These are phyloP conservation scores for Ilex aquifolium DNA, from an alignment of 257 asterid species.

Conservation along the genomic window DNA sequence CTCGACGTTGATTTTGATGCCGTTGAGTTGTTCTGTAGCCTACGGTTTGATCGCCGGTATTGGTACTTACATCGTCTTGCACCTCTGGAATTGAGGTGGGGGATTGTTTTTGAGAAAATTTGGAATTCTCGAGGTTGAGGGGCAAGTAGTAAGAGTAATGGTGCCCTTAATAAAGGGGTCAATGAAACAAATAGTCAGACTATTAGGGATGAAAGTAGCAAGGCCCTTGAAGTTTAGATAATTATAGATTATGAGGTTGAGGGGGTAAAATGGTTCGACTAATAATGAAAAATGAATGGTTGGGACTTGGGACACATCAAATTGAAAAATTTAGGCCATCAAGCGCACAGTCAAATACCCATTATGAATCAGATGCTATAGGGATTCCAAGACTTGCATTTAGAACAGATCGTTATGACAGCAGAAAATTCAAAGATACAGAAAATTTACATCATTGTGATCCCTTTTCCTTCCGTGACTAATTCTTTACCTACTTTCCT, in stretches of 20 bases:
- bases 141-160: not conserved
- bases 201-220: not conserved
- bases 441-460: not conserved
- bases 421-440: too few relatives aligned
- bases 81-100: not conserved
- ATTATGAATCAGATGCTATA: too few relatives aligned
- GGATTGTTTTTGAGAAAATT: not conserved
- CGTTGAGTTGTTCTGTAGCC: not conserved
- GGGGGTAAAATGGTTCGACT: too few relatives aligned
- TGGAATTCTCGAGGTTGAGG: not conserved
- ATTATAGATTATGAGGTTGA: too few relatives aligned
- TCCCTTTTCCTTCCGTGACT: too few relatives aligned
- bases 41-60: not conserved
- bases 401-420: too few relatives aligned
- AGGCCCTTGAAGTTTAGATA: not conserved
- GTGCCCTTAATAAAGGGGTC: not conserved
- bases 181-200: not conserved
- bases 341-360: too few relatives aligned
- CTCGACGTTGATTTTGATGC: not conserved
- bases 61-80: not conserved
- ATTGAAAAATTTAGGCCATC: too few relatives aligned
- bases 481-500: slow-evolving; percentile 15
- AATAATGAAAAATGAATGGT: too few relatives aligned
- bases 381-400: too few relatives aligned
- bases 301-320: too few relatives aligned